Evolutionary conservation across 139 green algal species (phyloP), one percentile per base, ranked within the genome.

Genomic region (Closterium sp.): DNA sequence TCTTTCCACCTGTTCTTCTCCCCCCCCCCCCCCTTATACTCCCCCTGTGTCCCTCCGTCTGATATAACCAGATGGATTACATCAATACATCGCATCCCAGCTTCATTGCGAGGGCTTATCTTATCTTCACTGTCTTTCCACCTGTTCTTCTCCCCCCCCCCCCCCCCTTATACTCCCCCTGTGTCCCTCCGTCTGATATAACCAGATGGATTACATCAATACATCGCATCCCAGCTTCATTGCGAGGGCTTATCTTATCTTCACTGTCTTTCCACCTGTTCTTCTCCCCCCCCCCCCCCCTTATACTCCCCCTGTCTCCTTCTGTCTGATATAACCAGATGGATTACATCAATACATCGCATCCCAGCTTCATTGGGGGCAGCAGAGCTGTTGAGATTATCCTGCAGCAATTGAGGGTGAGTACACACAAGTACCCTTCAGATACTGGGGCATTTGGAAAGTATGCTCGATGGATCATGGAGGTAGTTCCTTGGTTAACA

Each of bases 261-360:
- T 24, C 17, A 24, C 50, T 0, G 4, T 1, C 50, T 4, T 22
- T 5, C 50, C 50, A 2, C 50, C 50, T 45, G 2, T 9, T 9
- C 38, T 9, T 9, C 11, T 11, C 11, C 50, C 11, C 50, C 0
- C 2, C 2, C 10, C 50, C 50, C 50, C 6, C 24, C 50, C 50
- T 4, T 87, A 29, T 32, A 11, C 17, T 29, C 84, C 84, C 22
- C 22, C n/a, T 13, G 79, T 28, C 7, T 29, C 70, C n/a, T 90
- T 91, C 22, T 86, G 21, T 91, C 11, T 91, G 4, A 62, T 21
- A 31, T 9, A 9, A 5, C 0, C 92, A 95, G 96, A 96, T 97
- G 88, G 97, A 97, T 28, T 98, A 97, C 96, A 99, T 99, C 95
- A 99, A 99, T 96, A 99, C 97, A 31, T 96, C 97, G 92, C 97